Percentiles rank a stretch among this genome's conserved stretches.
Evolutionary conservation across 257 asterid genomes (phyloP).

Genomic region (Primulina eburnea): DNA sequence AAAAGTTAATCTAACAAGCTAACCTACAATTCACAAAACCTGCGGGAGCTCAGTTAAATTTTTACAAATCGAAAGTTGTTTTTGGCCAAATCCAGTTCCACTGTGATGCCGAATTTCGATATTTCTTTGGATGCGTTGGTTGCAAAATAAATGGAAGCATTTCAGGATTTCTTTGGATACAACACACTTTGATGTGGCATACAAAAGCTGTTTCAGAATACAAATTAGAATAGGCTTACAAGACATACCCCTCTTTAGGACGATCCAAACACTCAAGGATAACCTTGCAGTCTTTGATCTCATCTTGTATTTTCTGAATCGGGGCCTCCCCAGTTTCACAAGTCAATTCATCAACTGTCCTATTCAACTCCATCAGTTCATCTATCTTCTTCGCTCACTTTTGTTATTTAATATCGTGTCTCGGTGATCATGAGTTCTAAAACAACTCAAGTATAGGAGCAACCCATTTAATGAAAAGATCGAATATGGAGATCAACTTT

Average conservation of each 20-base stretch:
- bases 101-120: slow-evolving; percentile 91
- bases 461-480: slow-evolving; percentile 4
- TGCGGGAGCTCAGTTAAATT: slow-evolving; percentile 39
- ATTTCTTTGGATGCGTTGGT: slow-evolving; percentile 89
- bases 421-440: slow-evolving; percentile 7
- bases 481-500: slow-evolving; percentile 49
- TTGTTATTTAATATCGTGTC: slow-evolving; percentile 36
- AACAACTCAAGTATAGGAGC: neutral
- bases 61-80: slow-evolving; percentile 79
- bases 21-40: neutral
- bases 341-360: slow-evolving; percentile 55
- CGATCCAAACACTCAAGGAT: slow-evolving; percentile 92
- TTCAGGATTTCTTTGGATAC: slow-evolving; percentile 53
- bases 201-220: neutral
- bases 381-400: slow-evolving; percentile 72
- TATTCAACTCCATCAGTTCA: slow-evolving; percentile 61
- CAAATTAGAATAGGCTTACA: slow-evolving; percentile 6
- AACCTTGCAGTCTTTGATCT: slow-evolving; percentile 87
- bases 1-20: neutral
- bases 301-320: slow-evolving; percentile 77
- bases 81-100: slow-evolving; percentile 95
- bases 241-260: slow-evolving; percentile 75
- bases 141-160: slow-evolving; percentile 92
- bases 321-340: slow-evolving; percentile 81
- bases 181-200: slow-evolving; percentile 32